These are phyloP conservation scores for Pholiota conissans DNA, from an alignment of 768 basidiomycete genomes.

Conservation along the genomic window DNA sequence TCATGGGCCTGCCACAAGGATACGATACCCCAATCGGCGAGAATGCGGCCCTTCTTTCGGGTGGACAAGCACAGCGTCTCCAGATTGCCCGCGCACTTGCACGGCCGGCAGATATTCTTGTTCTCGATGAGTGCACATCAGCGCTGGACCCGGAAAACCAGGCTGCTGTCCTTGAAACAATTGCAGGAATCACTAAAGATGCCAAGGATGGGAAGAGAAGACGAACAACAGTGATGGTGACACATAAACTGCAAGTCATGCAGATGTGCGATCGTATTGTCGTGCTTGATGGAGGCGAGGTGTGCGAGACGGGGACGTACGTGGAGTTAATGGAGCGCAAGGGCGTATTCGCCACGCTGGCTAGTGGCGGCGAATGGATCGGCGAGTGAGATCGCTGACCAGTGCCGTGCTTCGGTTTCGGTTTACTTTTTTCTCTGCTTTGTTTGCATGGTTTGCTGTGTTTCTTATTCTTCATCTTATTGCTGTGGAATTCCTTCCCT, in stretches of 20 bases:
- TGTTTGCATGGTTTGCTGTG: not conserved
- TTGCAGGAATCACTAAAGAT: slow-evolving; percentile 24
- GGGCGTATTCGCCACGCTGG: slow-evolving; percentile 65
- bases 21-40: slow-evolving; percentile 90
- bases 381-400: slow-evolving; percentile 18
- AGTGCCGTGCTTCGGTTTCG: not conserved
- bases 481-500: not conserved
- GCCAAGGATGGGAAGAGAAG: slow-evolving; percentile 51
- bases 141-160: slow-evolving; percentile 88
- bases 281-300: slow-evolving; percentile 73
- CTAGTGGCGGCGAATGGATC: slow-evolving; percentile 69
- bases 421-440: not conserved
- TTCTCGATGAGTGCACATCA: slow-evolving; percentile 95
- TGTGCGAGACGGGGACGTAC: slow-evolving; percentile 80
- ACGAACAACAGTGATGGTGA: slow-evolving; percentile 87
- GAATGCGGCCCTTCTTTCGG: slow-evolving; percentile 88
- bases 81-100: slow-evolving; percentile 92
- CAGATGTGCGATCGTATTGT: slow-evolving; percentile 87
- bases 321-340: slow-evolving; percentile 62
- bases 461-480: slow-evolving; percentile 6
- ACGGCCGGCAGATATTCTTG: slow-evolving; percentile 67
- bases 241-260: slow-evolving; percentile 92
- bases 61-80: slow-evolving; percentile 92
- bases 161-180: slow-evolving; percentile 76
- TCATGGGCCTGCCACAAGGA: slow-evolving; percentile 74